Percentiles rank a stretch among this genome's conserved stretches.
These are phyloP conservation scores for Phytomonas francai DNA, from an alignment of 208 protist species.

Conservation along the genomic window DNA sequence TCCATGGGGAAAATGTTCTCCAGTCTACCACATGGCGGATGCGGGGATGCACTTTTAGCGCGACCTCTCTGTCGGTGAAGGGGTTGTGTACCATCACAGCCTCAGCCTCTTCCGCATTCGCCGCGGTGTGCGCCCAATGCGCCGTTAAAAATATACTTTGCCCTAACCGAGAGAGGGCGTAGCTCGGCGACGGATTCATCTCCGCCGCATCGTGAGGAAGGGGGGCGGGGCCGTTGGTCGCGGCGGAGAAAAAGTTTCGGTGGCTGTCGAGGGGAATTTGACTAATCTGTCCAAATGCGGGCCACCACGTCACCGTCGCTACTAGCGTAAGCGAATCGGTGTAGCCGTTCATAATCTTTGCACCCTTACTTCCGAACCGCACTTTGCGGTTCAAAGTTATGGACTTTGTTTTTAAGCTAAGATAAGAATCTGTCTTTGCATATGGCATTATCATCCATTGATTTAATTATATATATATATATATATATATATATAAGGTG, in stretches of 20 bases:
- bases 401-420: neutral
- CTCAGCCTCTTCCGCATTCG: neutral
- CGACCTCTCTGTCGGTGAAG: conserved; percentile 12
- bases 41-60: neutral
- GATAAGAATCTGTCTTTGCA: neutral
- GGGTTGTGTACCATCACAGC: conserved; percentile 36
- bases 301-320: conserved; percentile 62
- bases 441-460: neutral
- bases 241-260: conserved; percentile 37
- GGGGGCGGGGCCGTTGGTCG: conserved; percentile 14
- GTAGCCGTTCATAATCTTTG: conserved; percentile 22
- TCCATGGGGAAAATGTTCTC: neutral
- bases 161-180: conserved; percentile 46
- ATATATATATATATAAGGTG: neutral
- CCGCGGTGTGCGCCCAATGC: conserved; percentile 13
- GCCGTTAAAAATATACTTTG: conserved; percentile 39
- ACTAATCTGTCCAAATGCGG: conserved; percentile 25
- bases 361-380: neutral
- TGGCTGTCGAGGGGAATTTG: conserved; percentile 30
- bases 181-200: neutral
- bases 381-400: neutral
- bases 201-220: neutral
- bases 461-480: neutral
- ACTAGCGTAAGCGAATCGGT: conserved; percentile 48
- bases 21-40: neutral